Conservation (phyloP, 768 basidiomycete genomes). For the Leucocoprinus sp. region DNA sequence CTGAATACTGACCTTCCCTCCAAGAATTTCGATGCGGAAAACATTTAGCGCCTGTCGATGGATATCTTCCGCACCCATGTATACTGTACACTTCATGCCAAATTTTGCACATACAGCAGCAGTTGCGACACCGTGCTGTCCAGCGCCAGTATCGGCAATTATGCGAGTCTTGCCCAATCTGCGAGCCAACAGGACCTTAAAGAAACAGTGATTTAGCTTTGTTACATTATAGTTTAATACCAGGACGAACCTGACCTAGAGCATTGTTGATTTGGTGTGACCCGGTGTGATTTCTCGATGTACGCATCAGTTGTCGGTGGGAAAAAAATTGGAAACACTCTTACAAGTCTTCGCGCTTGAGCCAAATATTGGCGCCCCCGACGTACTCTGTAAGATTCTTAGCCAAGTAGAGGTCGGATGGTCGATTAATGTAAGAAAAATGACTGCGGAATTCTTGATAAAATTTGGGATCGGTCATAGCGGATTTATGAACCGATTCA, state of each 20-base stretch:
- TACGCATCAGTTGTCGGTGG: constrained; percentile 9
- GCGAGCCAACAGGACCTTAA: constrained; percentile 90
- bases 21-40: constrained; percentile 96
- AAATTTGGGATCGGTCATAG: constrained; percentile 82
- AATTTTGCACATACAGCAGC: constrained; percentile 98
- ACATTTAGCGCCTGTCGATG: constrained; percentile 94
- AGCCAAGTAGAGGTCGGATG: constrained; percentile 86
- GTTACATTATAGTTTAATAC: background rate
- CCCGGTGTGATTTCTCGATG: constrained; percentile 84
- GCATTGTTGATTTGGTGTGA: constrained; percentile 99
- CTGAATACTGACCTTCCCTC: constrained; percentile 78
- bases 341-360: constrained; percentile 91
- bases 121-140: constrained; percentile 98
- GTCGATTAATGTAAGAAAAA: constrained; percentile 93
- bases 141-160: constrained; percentile 98
- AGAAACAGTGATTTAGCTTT: background rate
- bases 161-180: constrained; percentile 94
- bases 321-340: constrained; percentile 18
- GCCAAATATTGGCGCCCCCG: constrained; percentile 94
- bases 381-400: constrained; percentile 84
- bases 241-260: constrained; percentile 78
- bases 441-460: constrained; percentile 85
- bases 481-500: constrained; percentile 82
- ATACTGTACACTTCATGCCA: constrained; percentile 89
- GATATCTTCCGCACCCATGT: constrained; percentile 98